Percentiles rank a stretch among this genome's conserved stretches.
phyloP scores from a whole-genome alignment of 805 yeast genomes.

The Ogataea wickerhamii region DNA sequence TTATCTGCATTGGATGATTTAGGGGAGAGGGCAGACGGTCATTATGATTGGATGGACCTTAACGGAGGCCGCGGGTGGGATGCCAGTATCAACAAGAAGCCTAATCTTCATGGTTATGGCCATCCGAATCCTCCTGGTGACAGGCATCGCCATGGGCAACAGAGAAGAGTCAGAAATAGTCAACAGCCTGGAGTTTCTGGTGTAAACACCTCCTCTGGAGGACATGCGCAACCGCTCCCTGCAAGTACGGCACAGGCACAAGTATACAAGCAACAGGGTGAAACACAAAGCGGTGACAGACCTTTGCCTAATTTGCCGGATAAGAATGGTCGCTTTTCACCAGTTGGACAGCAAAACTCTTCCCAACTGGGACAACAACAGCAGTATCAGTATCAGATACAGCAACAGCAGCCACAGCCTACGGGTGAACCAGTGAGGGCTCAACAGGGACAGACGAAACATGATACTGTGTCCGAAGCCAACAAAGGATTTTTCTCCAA shows the following conservation, averaged over 20 bases:
- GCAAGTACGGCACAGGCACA: constrained; percentile 14
- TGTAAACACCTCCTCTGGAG: constrained; percentile 8
- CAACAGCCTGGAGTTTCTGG: constrained; percentile 28
- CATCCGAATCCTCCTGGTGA: constrained; percentile 83
- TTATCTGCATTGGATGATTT: constrained; percentile 72
- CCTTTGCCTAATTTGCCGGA: constrained; percentile 35
- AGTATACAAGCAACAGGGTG: constrained; percentile 18
- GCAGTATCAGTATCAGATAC: constrained; percentile 16
- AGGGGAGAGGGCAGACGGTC: constrained; percentile 75
- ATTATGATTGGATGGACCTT: constrained; percentile 96
- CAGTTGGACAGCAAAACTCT: constrained; percentile 14
- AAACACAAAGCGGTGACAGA: constrained; percentile 25
- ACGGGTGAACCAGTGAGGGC: constrained; percentile 17
- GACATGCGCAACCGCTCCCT: constrained; percentile 12
- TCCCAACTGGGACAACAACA: constrained; percentile 13
- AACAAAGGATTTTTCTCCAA: constrained; percentile 28
- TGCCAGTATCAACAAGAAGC: constrained; percentile 80
- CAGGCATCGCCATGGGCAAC: constrained; percentile 41
- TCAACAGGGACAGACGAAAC: constrained; percentile 12
- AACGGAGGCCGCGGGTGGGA: constrained; percentile 98
- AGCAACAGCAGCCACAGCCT: constrained; percentile 25
- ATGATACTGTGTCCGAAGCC: constrained; percentile 18
- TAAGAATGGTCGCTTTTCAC: constrained; percentile 23
- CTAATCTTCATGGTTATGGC: constrained; percentile 93
- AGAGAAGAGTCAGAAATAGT: constrained; percentile 31